Evolutionary conservation across 1,284 basidiomycete species (phyloP), one percentile per base, ranked within the genome.

Genomic region (Xanthoconium separans): DNA sequence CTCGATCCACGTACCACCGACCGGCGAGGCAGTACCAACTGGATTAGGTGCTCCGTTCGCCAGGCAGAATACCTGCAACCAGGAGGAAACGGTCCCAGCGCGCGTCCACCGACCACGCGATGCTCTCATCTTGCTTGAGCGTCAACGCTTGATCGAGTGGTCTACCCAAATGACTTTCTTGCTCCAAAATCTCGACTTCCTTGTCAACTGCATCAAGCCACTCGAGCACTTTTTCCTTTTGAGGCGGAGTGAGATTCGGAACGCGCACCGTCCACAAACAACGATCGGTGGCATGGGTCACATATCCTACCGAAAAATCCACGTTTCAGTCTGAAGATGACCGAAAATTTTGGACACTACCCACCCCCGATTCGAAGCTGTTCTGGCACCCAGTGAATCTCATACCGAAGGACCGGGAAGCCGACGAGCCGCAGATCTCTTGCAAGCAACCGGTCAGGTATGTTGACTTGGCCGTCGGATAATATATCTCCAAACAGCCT

Each of bases 201-300:
- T 65, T 70, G 41, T 77, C 67, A 12, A 87, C 43, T n/a, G 47
- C 50, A 33, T 68, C 58, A 20, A 75, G 65, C 68, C 78, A 51
- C 67, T 71, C 59, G 12, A 67, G 22, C 11, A 57, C 58, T 29
- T 56, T 57, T 40, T 52, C 37, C 29, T 31, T 55, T 49, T 63
- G 53, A 5, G 50, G n/a, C 5, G 30, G 16, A 20, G 15, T 51
- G 45, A 67, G 55, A 44, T 31, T 60, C 36, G 61, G 64, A 46
- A 73, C 49, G 64, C 76, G 72, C 29, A 80, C 62, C n/a, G 74
- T 70, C 73, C 81, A 82, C n/a, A 83, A 50, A 8, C 69, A 54
- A 13, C 77, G 74, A 63, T 91, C 89, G 0, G 79, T 79, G 1
- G 74, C 84, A 63, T 91, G 89, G 0, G 87, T 87, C 5, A 89